Evolutionary conservation across 306 rosid genomes (phyloP), one percentile per base, ranked within the genome.

Genomic region (Bauhinia variegata): DNA sequence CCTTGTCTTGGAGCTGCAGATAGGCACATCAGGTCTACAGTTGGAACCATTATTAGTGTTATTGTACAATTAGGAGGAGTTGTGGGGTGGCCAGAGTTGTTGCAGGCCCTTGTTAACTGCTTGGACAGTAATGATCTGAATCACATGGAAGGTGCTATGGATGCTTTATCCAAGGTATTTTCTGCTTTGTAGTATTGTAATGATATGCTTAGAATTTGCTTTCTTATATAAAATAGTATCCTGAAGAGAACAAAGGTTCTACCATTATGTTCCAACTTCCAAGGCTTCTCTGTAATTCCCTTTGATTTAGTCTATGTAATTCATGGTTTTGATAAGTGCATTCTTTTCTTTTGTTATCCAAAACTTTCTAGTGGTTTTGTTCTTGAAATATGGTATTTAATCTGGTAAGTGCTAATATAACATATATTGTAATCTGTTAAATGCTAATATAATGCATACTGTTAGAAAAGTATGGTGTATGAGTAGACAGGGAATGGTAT

Each of bases 141-240:
- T 80, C 99, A 88, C 79, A 88, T 95, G 99, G 99, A 95, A 87
- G 99, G 99, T 57, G 99, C 97, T 46, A 95, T 95, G 99, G 99
- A 95, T 75, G 91, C 97, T 11, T 84, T 95, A 63, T 95, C 97
- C 66, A 95, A 95, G 97, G 99, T 95, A 75, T 58, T 73, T 46
- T 54, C 48, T 42, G 23, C 52, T 13, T 47, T 57, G 60, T 58
- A 17, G 60, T 46, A 54, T 56, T 43, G 10, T 41, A 39, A 31
- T 15, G 52, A 8, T 73, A 13, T 66, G 61, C 31, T 52, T 57
- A n/a, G 55, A 36, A 57, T 58, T 66, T 31, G 11, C 42, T 49
- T 70, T 57, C 37, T 64, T 43, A 56, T 48, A 38, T 60, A 50
- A 48, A 73, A 30, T 54, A 31, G 38, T 34, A 11, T 17, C 37